A percentile compares a stretch with the other conserved stretches of the same genome.
phyloP scores from a whole-genome alignment of 2,329 filamentous ascomycete species.

The Fusarium musae region DNA sequence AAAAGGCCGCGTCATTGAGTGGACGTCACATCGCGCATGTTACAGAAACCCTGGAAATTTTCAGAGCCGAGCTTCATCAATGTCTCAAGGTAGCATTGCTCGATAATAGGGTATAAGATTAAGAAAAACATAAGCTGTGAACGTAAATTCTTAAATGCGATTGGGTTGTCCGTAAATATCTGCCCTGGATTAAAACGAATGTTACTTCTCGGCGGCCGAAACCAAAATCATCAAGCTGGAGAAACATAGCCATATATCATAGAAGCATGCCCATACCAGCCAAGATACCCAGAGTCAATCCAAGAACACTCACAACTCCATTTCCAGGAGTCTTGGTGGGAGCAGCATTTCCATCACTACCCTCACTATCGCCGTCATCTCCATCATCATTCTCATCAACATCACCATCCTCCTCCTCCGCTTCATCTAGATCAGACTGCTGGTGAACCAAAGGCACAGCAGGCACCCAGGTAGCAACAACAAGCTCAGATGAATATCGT shows the following conservation, averaged over 20 bases:
- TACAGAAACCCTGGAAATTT: neutral
- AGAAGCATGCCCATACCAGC: slow-evolving; percentile 10
- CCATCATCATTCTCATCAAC: neutral
- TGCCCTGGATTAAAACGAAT: neutral
- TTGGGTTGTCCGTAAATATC: neutral
- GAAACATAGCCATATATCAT: neutral
- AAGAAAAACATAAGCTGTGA: neutral
- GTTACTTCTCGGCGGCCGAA: neutral
- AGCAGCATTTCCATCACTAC: neutral
- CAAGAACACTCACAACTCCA: neutral
- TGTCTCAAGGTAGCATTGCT: neutral
- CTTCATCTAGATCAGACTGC: neutral
- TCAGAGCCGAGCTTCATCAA: neutral
- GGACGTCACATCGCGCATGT: neutral
- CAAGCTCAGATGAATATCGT: neutral
- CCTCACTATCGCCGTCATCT: neutral
- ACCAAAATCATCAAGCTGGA: neutral
- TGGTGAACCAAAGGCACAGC: slow-evolving; percentile 1
- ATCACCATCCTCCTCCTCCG: neutral
- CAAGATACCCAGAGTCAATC: neutral
- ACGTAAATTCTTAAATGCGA: neutral
- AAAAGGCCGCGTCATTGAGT: neutral
- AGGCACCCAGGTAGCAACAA: slow-evolving; percentile 4
- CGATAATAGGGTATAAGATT: neutral
- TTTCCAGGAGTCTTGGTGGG: neutral